A percentile compares a stretch with the other conserved stretches of the same genome.
phyloP scores from a whole-genome alignment of 805 yeast species.

The Zygosaccharomyces pseudorouxii region DNA sequence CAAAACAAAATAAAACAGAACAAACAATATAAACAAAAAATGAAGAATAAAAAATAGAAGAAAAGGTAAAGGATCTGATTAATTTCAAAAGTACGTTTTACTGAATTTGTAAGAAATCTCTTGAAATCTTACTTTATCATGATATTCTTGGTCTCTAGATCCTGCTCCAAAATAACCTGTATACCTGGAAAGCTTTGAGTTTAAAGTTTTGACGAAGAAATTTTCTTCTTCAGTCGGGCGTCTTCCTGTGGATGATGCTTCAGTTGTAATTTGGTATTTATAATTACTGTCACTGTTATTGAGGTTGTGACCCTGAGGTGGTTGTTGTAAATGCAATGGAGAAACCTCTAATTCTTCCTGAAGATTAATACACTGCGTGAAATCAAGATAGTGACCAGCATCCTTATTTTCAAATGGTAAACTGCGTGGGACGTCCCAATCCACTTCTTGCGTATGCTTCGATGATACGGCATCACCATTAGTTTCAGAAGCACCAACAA shows the following conservation, averaged over 20 bases:
- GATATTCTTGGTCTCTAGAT: slow-evolving; percentile 26
- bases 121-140: slow-evolving; percentile 33
- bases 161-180: slow-evolving; percentile 20
- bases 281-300: neutral
- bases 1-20: neutral
- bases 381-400: neutral
- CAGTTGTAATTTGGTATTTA: neutral
- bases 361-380: neutral
- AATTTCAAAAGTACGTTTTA: slow-evolving; percentile 26
- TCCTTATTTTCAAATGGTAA: slow-evolving; percentile 2
- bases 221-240: slow-evolving; percentile 10
- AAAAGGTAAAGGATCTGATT: neutral
- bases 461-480: neutral
- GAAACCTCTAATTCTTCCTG: neutral
- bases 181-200: slow-evolving; percentile 23
- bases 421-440: slow-evolving; percentile 6
- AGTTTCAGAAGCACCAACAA: neutral
- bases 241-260: neutral
- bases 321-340: neutral
- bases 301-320: neutral
- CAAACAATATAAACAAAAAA: neutral
- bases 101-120: slow-evolving; percentile 34
- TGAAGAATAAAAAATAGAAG: neutral
- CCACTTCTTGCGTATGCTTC: neutral
- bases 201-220: slow-evolving; percentile 16